phyloP scores from a whole-genome alignment of 2,329 filamentous ascomycete species.

The Penicillium sclerotiorum region DNA sequence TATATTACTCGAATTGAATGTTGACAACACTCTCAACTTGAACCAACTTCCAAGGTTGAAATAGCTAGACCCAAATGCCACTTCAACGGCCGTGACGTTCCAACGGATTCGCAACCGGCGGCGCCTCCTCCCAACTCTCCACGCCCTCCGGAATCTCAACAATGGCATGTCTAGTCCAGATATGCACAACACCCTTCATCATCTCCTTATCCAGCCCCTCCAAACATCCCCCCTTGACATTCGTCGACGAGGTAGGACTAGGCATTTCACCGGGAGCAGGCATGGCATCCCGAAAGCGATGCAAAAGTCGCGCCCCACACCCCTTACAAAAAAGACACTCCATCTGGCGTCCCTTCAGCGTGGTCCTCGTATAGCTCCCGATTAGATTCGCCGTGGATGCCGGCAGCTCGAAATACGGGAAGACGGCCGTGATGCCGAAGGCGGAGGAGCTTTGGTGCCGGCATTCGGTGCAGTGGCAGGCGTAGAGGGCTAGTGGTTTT shows the following conservation, averaged over 20 bases:
- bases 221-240: constrained; percentile 69
- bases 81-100: background rate
- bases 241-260: constrained; percentile 49
- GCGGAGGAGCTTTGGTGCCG: constrained; percentile 66
- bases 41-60: background rate
- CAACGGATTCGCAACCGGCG: constrained; percentile 21
- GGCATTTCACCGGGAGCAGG: constrained; percentile 57
- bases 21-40: background rate
- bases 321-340: constrained; percentile 68
- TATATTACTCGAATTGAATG: too few relatives aligned
- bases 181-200: constrained; percentile 64
- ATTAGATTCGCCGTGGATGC: constrained; percentile 21
- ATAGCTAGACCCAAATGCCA: background rate
- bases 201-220: constrained; percentile 62
- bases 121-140: constrained; percentile 59
- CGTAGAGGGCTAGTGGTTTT: constrained; percentile 66
- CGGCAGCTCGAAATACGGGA: constrained; percentile 65
- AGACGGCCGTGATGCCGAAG: constrained; percentile 71
- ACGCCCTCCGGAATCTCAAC: constrained; percentile 68
- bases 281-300: constrained; percentile 43
- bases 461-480: constrained; percentile 72
- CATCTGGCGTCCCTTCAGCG: constrained; percentile 58
- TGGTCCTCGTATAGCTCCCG: constrained; percentile 54
- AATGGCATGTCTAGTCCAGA: constrained; percentile 70
- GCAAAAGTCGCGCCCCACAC: constrained; percentile 68